Conservation (phyloP, 805 yeast species). For the Spathaspora girioi region DNA sequence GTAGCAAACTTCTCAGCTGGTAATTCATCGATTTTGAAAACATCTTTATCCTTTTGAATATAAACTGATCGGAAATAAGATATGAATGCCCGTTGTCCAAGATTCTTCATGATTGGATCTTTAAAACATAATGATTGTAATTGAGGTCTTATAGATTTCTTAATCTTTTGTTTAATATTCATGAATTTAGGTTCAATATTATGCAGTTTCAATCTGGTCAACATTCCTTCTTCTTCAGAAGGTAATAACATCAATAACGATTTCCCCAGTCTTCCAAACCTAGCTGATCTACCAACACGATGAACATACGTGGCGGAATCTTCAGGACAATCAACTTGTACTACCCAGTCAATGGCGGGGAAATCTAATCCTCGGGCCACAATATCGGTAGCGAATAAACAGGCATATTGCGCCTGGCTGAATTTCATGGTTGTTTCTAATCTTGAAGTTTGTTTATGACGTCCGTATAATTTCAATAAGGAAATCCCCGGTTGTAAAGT, state of each 20-base stretch:
- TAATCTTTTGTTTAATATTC: constrained; percentile 70
- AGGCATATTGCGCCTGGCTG: constrained; percentile 72
- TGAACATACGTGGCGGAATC: constrained; percentile 87
- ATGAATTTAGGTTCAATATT: constrained; percentile 69
- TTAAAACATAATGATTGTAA: constrained; percentile 87
- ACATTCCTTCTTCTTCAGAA: constrained; percentile 73
- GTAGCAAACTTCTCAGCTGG: constrained; percentile 84
- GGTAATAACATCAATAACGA: constrained; percentile 82
- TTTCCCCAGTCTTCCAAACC: constrained; percentile 82
- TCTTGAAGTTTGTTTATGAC: constrained; percentile 87
- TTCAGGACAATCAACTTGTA: constrained; percentile 89
- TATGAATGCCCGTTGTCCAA: constrained; percentile 94
- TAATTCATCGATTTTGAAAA: constrained; percentile 71
- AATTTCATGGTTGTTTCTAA: constrained; percentile 78
- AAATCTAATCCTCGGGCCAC: constrained; percentile 92
- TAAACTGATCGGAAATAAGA: constrained; percentile 84
- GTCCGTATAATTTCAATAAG: constrained; percentile 78
- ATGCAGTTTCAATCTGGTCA: constrained; percentile 56
- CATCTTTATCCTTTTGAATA: constrained; percentile 82
- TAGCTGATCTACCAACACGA: constrained; percentile 85
- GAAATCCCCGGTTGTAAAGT: constrained; percentile 91
- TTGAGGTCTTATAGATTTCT: constrained; percentile 73
- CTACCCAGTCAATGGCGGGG: constrained; percentile 94
- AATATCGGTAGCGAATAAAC: constrained; percentile 85
- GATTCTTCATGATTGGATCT: constrained; percentile 85